A percentile compares a stretch with the other conserved stretches of the same genome.
Evolutionary conservation across 768 basidiomycete species (phyloP).

Genomic region (Tephrocybe sp.): DNA sequence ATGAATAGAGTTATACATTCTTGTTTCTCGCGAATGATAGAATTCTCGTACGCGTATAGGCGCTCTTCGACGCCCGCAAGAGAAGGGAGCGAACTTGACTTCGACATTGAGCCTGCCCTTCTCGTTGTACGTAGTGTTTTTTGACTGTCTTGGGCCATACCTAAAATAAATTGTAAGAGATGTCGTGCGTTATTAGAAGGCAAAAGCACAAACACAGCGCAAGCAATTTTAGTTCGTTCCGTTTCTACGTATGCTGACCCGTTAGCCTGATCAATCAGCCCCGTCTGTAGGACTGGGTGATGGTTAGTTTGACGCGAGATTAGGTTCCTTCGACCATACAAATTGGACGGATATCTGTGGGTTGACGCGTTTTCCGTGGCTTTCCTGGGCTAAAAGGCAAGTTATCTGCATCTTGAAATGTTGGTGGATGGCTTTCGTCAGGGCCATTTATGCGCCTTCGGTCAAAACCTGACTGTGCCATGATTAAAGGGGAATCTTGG

Average conservation of each 20-base stretch:
- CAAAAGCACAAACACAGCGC: slow-evolving; percentile 75
- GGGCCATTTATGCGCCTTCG: slow-evolving; percentile 89
- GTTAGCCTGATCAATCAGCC: slow-evolving; percentile 89
- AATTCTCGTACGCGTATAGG: slow-evolving; percentile 73
- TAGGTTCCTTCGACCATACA: slow-evolving; percentile 48
- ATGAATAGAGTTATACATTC: slow-evolving; percentile 18
- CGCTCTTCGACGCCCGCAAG: slow-evolving; percentile 70
- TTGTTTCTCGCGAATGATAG: slow-evolving; percentile 7
- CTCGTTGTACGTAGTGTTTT: slow-evolving; percentile 78
- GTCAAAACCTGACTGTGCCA: slow-evolving; percentile 67
- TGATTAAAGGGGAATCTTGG: slow-evolving; percentile 15
- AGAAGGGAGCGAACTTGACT: slow-evolving; percentile 95
- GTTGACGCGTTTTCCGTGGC: slow-evolving; percentile 47
- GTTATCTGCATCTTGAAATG: slow-evolving; percentile 39
- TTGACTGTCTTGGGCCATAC: slow-evolving; percentile 84
- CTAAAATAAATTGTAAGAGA: slow-evolving; percentile 32
- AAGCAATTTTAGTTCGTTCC: slow-evolving; percentile 88
- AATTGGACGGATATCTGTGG: slow-evolving; percentile 77
- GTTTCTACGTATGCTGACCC: slow-evolving; percentile 97
- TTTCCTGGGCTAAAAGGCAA: slow-evolving; percentile 31
- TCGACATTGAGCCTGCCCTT: slow-evolving; percentile 90
- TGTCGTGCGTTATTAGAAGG: neutral
- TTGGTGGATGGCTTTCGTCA: slow-evolving; percentile 71
- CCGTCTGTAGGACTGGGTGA: slow-evolving; percentile 77
- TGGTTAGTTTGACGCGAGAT: slow-evolving; percentile 7